Evolutionary conservation across 805 yeast species (phyloP), one percentile per base, ranked within the genome.

Genomic region (Metschnikowia dekortorum): DNA sequence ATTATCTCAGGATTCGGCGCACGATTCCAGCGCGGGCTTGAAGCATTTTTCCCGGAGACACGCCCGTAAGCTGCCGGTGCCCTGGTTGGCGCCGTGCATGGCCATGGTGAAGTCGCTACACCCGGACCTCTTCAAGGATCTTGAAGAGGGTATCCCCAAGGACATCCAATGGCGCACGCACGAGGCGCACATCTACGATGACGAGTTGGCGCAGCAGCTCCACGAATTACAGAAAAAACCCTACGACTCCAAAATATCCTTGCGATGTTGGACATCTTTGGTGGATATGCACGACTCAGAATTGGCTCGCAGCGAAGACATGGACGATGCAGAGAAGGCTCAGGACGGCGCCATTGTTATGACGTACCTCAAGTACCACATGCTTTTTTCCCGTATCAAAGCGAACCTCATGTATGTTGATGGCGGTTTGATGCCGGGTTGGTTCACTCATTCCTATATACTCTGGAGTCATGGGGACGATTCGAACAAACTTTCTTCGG

Each of bases 281-380:
- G 73, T 83, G 50, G 84, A 79, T 35, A 65, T 77, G 32, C 92
- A 88, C 59, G 71, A 71, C 47, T 70, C 69, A 11, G 83, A 80
- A 57, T 73, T 85, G 57, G 78, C 75, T 53, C 69, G 64, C 44
- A 63, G 63, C 18, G 18, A 16, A 18, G 78, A 75, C 47, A 77
- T 70, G 13, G 78, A 75, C 44, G 85, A 79, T 49, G 79, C 75
- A 41, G 82, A 80, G 45, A 80, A 76, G 48, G 80, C 79, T 44
- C 89, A 89, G 64, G 81, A 84, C 57, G 79, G 84, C 53, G 88
- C 90, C 61, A 83, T 92, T 55, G 67, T 90, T 39, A 70, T 82
- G 50, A 87, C 97, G 0, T 92, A 78, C 66, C 80, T 90, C 59
- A 82, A 81, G 59, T 92, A 86, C 70, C 79, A 82, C 58, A 70